These are phyloP conservation scores for Populus hybrid DNA, from an alignment of 441 rosid species.

Conservation along the genomic window DNA sequence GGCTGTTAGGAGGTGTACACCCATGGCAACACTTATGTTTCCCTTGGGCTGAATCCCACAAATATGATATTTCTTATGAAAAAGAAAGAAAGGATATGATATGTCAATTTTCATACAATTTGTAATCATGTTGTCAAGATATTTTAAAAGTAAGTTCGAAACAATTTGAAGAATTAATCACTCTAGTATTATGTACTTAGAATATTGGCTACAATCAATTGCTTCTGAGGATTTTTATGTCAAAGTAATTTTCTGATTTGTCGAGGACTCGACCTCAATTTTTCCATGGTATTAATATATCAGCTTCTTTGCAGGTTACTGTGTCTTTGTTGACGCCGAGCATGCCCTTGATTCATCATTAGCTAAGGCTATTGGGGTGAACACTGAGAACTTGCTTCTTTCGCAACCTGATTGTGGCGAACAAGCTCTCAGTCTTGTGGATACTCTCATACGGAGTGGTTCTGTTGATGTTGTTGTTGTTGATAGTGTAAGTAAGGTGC, in stretches of 20 bases:
- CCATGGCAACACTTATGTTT: background rate
- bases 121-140: background rate
- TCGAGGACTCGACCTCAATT: background rate
- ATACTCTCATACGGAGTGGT: conserved; percentile 89
- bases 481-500: conserved; percentile 78
- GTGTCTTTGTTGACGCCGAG: conserved; percentile 95
- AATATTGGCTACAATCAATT: background rate
- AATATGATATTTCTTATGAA: background rate
- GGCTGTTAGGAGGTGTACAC: background rate
- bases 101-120: background rate
- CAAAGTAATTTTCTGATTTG: background rate
- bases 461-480: conserved; percentile 96
- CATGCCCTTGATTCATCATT: conserved; percentile 93
- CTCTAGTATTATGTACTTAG: background rate
- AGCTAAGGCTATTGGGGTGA: conserved; percentile 81
- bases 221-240: background rate
- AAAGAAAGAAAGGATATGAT: background rate
- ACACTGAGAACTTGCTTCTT: conserved; percentile 86
- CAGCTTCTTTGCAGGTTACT: conserved; percentile 53
- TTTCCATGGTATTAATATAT: conserved; percentile 9
- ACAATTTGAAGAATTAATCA: background rate
- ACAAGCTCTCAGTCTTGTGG: conserved; percentile 95
- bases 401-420: conserved; percentile 98
- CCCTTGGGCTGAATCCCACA: background rate
- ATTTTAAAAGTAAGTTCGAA: background rate